phyloP scores from a whole-genome alignment of 495 filamentous ascomycete genomes.

The Stereocaulon alpinum region DNA sequence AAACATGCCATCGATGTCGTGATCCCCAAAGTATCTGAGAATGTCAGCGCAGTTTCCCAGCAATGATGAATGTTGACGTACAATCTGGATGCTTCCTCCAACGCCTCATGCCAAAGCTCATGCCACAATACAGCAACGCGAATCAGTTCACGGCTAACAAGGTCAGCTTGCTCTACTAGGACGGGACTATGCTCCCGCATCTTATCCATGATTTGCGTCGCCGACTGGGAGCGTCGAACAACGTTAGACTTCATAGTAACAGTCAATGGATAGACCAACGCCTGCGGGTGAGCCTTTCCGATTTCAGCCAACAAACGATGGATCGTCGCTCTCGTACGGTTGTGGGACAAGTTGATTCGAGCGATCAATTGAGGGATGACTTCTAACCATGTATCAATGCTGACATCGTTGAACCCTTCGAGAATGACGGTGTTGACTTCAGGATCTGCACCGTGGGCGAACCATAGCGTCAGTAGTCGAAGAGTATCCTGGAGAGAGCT shows the following conservation, averaged over 20 bases:
- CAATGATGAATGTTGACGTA: constrained; percentile 26
- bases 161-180: constrained; percentile 87
- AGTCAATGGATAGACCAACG: constrained; percentile 98
- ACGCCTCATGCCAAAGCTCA: constrained; percentile 96
- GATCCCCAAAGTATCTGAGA: constrained; percentile 69
- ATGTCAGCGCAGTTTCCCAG: background rate
- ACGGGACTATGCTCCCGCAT: constrained; percentile 93
- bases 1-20: constrained; percentile 97
- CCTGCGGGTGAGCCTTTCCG: constrained; percentile 87
- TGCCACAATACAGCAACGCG: constrained; percentile 96
- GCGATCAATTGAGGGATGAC: constrained; percentile 97
- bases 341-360: constrained; percentile 89
- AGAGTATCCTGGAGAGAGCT: constrained; percentile 95
- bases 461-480: constrained; percentile 88
- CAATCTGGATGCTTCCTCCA: constrained; percentile 89
- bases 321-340: constrained; percentile 72
- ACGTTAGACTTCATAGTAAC: constrained; percentile 94
- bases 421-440: constrained; percentile 82
- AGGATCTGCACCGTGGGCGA: constrained; percentile 75
- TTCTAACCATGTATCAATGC: constrained; percentile 94
- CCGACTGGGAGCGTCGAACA: constrained; percentile 69
- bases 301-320: constrained; percentile 87
- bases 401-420: constrained; percentile 81
- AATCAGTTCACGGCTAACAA: constrained; percentile 90
- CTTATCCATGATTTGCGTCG: constrained; percentile 87